Evolutionary conservation across 192 early-diverging fungal species (phyloP).

Genomic region (Chytriomyces sp.): DNA sequence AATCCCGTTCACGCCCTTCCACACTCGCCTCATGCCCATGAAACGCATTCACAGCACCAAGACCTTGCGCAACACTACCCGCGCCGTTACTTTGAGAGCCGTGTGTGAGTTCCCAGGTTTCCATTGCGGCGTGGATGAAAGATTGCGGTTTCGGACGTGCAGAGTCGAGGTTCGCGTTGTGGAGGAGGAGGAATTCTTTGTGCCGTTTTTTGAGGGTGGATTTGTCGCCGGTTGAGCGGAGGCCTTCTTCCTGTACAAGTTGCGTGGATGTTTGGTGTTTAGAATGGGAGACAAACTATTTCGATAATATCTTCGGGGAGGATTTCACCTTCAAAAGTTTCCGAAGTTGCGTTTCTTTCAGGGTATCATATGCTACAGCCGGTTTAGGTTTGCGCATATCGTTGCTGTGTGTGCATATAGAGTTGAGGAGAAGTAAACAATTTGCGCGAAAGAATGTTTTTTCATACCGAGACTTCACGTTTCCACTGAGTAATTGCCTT

Average conservation of each 20-base stretch:
- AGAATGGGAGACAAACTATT: not conserved
- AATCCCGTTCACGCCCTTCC: slow-evolving; percentile 5
- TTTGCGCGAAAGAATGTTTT: not conserved
- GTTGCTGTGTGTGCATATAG: not conserved
- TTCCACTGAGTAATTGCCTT: not conserved
- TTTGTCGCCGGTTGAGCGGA: slow-evolving; percentile 31
- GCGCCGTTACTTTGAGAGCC: not conserved
- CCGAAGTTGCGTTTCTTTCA: slow-evolving; percentile 22
- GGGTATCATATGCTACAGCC: slow-evolving; percentile 19
- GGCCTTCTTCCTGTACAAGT: slow-evolving; percentile 12
- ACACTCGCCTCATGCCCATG: slow-evolving; percentile 10
- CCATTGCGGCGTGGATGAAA: not conserved
- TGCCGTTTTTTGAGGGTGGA: slow-evolving; percentile 29
- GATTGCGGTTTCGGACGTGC: slow-evolving; percentile 4
- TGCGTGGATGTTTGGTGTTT: no score
- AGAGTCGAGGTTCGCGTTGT: slow-evolving; percentile 30
- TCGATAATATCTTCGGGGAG: not conserved
- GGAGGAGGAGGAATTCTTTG: slow-evolving; percentile 23
- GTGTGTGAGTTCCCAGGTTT: slow-evolving; percentile 23
- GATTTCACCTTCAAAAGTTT: slow-evolving; percentile 8
- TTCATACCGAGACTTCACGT: not conserved
- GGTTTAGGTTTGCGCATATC: slow-evolving; percentile 16
- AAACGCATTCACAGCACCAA: slow-evolving; percentile 5
- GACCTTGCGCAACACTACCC: not conserved
- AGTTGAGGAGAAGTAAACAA: not conserved